A percentile compares a stretch with the other conserved stretches of the same genome.
These are phyloP conservation scores for Capsicum chinense DNA, from an alignment of 257 asterid species.

Conservation along the genomic window DNA sequence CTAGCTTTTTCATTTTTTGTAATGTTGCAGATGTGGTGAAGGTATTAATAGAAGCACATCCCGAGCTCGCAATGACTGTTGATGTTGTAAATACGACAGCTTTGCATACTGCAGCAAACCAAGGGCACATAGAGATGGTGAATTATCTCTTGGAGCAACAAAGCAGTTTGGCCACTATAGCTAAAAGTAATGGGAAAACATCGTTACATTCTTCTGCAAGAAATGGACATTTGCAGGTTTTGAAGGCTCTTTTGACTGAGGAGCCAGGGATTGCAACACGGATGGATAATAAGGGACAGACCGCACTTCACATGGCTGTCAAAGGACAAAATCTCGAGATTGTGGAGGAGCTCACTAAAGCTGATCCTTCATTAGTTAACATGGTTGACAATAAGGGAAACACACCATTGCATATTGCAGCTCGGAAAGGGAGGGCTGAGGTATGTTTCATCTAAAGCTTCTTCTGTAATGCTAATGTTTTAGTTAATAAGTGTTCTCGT, in stretches of 20 bases:
- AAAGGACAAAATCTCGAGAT: constrained; percentile 57
- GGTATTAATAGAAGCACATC: constrained; percentile 52
- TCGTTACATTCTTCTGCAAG: constrained; percentile 58
- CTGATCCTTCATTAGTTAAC: constrained; percentile 43
- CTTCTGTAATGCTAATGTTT: not conserved
- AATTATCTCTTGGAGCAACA: constrained; percentile 45
- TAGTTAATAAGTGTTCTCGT: not conserved
- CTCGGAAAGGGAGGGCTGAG: constrained; percentile 51
- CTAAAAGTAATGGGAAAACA: constrained; percentile 55
- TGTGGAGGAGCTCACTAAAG: constrained; percentile 44
- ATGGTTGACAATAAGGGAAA: constrained; percentile 55
- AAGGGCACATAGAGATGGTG: constrained; percentile 52
- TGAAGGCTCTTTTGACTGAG: constrained; percentile 48
- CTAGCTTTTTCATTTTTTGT: not conserved
- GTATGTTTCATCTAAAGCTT: constrained; percentile 32
- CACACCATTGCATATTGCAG: constrained; percentile 49
- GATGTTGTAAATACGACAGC: constrained; percentile 54
- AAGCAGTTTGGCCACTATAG: constrained; percentile 48
- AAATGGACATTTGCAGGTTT: constrained; percentile 52
- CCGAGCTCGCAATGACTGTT: constrained; percentile 55
- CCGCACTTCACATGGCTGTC: constrained; percentile 64
- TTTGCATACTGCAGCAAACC: constrained; percentile 52
- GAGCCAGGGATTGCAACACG: constrained; percentile 43
- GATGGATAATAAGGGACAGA: constrained; percentile 56
- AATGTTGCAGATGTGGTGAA: constrained; percentile 45